Evolutionary conservation across 1,139 yeast species (phyloP).

Genomic region (Fermentozyma sake): DNA sequence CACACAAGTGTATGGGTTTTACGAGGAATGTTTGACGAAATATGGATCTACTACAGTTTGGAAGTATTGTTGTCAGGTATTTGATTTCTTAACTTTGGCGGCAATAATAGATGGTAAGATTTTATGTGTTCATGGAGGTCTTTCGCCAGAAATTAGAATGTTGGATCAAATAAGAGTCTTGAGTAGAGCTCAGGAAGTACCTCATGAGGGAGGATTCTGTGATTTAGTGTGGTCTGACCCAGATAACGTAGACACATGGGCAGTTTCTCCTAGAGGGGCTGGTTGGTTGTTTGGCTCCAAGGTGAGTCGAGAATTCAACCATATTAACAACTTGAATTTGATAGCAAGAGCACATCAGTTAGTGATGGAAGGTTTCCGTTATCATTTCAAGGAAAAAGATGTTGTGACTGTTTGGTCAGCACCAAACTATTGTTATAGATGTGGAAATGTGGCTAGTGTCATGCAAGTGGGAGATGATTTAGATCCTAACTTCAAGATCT

Average conservation of each 20-base stretch:
- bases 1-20: constrained; percentile 92
- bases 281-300: constrained; percentile 96
- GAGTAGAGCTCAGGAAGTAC: constrained; percentile 97
- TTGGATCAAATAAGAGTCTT: constrained; percentile 91
- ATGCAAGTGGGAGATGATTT: constrained; percentile 90
- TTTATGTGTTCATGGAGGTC: constrained; percentile 93
- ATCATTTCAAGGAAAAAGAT: constrained; percentile 90
- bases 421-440: constrained; percentile 94
- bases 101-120: constrained; percentile 94
- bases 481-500: constrained; percentile 87
- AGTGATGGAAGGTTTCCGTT: constrained; percentile 97
- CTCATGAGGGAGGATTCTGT: constrained; percentile 98
- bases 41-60: constrained; percentile 96
- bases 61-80: constrained; percentile 96
- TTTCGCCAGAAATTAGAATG: constrained; percentile 97
- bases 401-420: constrained; percentile 98
- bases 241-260: constrained; percentile 97
- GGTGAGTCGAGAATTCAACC: constrained; percentile 91
- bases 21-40: constrained; percentile 84
- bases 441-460: constrained; percentile 97
- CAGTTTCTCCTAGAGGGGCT: constrained; percentile 97
- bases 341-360: constrained; percentile 97
- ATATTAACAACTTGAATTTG: constrained; percentile 78
- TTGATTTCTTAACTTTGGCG: constrained; percentile 87
- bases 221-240: constrained; percentile 98